Evolutionary conservation across 1,139 yeast genomes (phyloP).

Genomic region (Saccharomyces hybrid): DNA sequence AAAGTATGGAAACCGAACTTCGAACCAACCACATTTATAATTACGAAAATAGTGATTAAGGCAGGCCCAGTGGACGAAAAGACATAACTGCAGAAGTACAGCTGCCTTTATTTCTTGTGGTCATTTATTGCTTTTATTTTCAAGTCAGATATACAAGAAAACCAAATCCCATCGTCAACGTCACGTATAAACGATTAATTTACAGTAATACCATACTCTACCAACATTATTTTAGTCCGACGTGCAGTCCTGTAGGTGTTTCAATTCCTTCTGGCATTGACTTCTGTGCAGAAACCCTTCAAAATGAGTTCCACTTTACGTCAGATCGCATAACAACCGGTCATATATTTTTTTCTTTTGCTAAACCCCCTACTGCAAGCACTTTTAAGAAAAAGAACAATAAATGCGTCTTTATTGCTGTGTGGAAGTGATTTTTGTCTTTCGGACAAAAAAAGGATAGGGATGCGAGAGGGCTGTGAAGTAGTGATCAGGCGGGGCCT

Average conservation of each 20-base stretch:
- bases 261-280: not conserved
- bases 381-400: not conserved
- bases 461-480: not conserved
- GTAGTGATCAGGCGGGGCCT: not conserved
- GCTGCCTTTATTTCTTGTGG: not conserved
- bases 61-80: not conserved
- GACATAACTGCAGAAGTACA: not conserved
- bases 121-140: not conserved
- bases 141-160: not conserved
- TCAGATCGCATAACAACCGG: not conserved
- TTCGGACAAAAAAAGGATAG: not conserved
- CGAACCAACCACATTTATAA: conserved; percentile 18
- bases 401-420: not conserved
- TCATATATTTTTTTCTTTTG: not conserved
- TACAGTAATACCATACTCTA: too few relatives aligned
- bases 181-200: not conserved
- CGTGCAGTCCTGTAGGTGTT: not conserved
- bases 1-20: conserved; percentile 16
- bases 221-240: not conserved
- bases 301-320: not conserved
- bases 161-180: not conserved
- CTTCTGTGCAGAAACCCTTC: not conserved
- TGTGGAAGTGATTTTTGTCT: not conserved
- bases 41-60: conserved; percentile 7
- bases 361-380: not conserved